Evolutionary conservation across 1,139 yeast species (phyloP), one percentile per base, ranked within the genome.

Genomic region (Pichia norvegensis): DNA sequence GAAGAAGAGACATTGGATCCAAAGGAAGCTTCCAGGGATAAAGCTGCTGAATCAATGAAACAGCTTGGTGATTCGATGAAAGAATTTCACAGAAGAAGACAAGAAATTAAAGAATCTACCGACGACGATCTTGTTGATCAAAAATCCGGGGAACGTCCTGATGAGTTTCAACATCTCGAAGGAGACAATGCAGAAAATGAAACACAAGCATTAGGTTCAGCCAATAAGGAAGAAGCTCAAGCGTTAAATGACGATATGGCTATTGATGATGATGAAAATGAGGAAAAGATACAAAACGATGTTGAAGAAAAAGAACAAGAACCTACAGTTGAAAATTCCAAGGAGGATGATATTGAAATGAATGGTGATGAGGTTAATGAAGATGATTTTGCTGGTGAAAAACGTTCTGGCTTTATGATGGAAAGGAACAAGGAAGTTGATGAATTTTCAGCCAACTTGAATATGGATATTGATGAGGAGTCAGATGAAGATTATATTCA

Each of bases 161-260:
- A 88, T 59, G 96, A 88, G 56, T 86, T 90, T 63, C 95, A 90
- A 63, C 97, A 92, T 61, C 74, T 87, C 46, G 92, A 86, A 41
- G 96, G 95, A 38, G 88, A 84, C 41, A 80, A 80, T 54, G 76
- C 87, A 8, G 79, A 82, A 39, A 66, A 64, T 36, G 92, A 85
- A 47, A 85, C 95, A 0, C 97, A 94, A 64, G 98, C 97, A 0
- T 67, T 92, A 47, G 98, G 97, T 22, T 81, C 94, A 40, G 95
- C 96, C 7, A 78, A 80, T 47, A 77, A 81, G 56, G 96, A 88
- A 43, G 88, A 86, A 59, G 70, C 78, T 36, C 94, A 86, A 60
- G 65, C 79, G 0, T 75, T 88, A 48, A 84, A 90, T 60, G 95
- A 90, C 43, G 82, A 80, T 16, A 82, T 77, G 77, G 96, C 95